Evolutionary conservation across 768 basidiomycete species (phyloP).

Genomic region (Hysterangium stoloniferum): DNA sequence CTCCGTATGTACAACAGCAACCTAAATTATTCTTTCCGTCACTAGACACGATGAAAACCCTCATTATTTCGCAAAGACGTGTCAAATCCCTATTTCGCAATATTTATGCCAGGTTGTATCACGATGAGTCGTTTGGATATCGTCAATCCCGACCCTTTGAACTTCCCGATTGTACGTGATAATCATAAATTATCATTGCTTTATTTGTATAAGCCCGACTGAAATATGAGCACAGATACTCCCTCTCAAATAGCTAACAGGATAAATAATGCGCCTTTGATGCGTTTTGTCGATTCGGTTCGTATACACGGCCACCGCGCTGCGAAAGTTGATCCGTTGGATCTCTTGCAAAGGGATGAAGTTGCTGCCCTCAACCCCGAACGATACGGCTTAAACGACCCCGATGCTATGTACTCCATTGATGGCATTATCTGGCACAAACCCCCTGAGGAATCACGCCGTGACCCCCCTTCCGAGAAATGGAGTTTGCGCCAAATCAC

Average conservation of each 20-base stretch:
- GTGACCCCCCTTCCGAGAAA: constrained; percentile 28
- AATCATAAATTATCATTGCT: background rate
- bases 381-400: constrained; percentile 66
- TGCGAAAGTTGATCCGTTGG: constrained; percentile 80
- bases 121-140: constrained; percentile 77
- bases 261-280: constrained; percentile 60
- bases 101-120: constrained; percentile 41
- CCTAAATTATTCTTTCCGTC: too few species aligned
- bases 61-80: too few species aligned
- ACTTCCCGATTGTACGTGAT: constrained; percentile 63
- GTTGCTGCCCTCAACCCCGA: constrained; percentile 68
- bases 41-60: too few species aligned
- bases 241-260: constrained; percentile 60
- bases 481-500: constrained; percentile 71
- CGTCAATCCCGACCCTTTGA: constrained; percentile 53
- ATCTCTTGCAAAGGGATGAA: constrained; percentile 76
- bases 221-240: constrained; percentile 46
- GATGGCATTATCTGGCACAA: constrained; percentile 79
- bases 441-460: constrained; percentile 25
- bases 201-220: too few species aligned
- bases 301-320: constrained; percentile 82
- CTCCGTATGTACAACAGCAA: too few species aligned
- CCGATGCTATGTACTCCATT: constrained; percentile 51
- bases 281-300: constrained; percentile 86
- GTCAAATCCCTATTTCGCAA: too few species aligned